Evolutionary conservation across 2,329 filamentous ascomycete genomes (phyloP).

Genomic region (Fusarium sp.): DNA sequence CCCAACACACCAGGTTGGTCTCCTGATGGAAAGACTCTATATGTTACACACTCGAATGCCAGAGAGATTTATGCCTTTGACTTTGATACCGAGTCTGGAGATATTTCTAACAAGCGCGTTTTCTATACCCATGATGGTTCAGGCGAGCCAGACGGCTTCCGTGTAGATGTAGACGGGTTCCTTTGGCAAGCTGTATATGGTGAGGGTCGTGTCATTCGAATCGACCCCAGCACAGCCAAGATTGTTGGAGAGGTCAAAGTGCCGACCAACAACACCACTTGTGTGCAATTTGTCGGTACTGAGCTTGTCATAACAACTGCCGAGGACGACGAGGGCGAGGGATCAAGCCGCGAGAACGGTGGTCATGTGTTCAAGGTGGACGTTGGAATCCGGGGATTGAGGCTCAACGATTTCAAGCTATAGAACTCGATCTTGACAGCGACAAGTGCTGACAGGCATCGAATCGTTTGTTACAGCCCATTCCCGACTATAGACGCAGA

Average conservation of each 20-base stretch:
- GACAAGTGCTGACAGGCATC: neutral
- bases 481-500: constrained; percentile 7
- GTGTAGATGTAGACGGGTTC: constrained; percentile 84
- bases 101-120: constrained; percentile 74
- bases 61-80: constrained; percentile 79
- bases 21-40: constrained; percentile 77
- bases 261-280: constrained; percentile 84
- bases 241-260: constrained; percentile 80
- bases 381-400: constrained; percentile 76
- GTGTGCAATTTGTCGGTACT: constrained; percentile 80
- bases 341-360: constrained; percentile 70
- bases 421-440: constrained; percentile 17
- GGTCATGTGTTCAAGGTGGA: constrained; percentile 82
- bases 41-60: constrained; percentile 83
- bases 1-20: constrained; percentile 91
- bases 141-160: constrained; percentile 85
- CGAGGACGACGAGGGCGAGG: constrained; percentile 72
- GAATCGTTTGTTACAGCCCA: neutral
- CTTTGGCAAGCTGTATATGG: constrained; percentile 92
- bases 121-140: constrained; percentile 77
- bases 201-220: constrained; percentile 78
- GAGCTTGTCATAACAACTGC: constrained; percentile 85
- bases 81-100: constrained; percentile 73
- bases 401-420: constrained; percentile 73
- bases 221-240: constrained; percentile 72